Base-by-base conservation (phyloP, 1,139 yeast species). In the Nakaseomyces nivariensis region DNA sequence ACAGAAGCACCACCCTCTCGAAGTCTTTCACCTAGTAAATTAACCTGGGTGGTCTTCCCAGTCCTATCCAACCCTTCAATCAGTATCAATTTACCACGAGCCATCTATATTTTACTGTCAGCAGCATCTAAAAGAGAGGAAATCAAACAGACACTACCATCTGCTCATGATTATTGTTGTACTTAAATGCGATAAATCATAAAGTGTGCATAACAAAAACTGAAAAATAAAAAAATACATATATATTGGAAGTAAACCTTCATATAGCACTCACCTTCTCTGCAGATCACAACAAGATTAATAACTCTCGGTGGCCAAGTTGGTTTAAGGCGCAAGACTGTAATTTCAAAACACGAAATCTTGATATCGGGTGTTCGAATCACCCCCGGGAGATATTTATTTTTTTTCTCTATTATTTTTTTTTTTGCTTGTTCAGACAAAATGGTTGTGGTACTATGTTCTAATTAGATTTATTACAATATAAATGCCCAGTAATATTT, bases 11-110 rank as follows among this genome's bases (percentile, higher is more conserved):
- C 22, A 17, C 3, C 22, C 22, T 54, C 36, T 11, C 13, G 52
- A 8, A 87, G 67, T 13, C 60, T 61, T 3, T 69, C 62, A 1
- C 70, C 61, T 4, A 87, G 69, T 4, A 69, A 58, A 3, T 69
- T 70, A 3, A 92, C 83, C 65, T 94, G 98, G 0, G 97, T 89
- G 1, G 96, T 80, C 64, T 94, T 94, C 0, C 99, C 99, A 0
- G 97, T 84, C 48, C 98, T 72, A 63, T 94, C 99, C 1, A 92
- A 77, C 0, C 99, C 99, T 67, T 94, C 99, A 4, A 94, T 75
- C 5, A 88, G 76, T 27, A 94, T 83, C 47, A 94, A 71, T 46
- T 76, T 75, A 2, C 97, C 97, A 8, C 44, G 44, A 8, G 11
- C 24, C 44, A 38, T 38, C 7, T 34, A 17, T 17, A 17, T 17